Percentiles rank a stretch among this genome's conserved stretches.
These are phyloP conservation scores for Casuarina equisetifolia DNA, from an alignment of 306 rosid genomes.

Conservation along the genomic window DNA sequence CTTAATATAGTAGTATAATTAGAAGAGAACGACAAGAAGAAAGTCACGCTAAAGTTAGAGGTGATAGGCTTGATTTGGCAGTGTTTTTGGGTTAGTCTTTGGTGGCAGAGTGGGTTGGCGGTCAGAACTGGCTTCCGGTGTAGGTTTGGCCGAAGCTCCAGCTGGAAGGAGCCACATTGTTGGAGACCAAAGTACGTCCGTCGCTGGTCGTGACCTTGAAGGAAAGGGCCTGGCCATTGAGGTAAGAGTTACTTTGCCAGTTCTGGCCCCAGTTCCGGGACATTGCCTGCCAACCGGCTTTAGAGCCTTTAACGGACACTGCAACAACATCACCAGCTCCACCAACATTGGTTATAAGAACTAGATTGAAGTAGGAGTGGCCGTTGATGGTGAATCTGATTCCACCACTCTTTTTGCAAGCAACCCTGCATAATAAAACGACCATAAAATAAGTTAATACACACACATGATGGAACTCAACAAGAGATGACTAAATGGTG, in stretches of 20 bases:
- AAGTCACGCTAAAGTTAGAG: conserved; percentile 8
- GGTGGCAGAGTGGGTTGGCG: neutral
- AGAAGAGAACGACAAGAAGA: neutral
- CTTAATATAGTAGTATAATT: conserved; percentile 2
- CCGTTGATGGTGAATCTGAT: conserved; percentile 52
- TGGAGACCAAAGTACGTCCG: neutral
- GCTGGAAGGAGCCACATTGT: neutral
- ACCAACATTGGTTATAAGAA: conserved; percentile 50
- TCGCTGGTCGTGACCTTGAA: conserved; percentile 10
- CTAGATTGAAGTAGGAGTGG: conserved; percentile 52
- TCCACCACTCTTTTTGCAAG: conserved; percentile 47
- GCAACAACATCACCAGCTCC: conserved; percentile 54
- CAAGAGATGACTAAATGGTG: too few relatives aligned
- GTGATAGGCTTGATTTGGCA: neutral
- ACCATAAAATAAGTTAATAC: too few relatives aligned
- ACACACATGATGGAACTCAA: too few relatives aligned
- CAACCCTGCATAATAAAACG: conserved; percentile 30
- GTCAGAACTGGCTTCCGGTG: conserved; percentile 16
- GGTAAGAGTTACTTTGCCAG: conserved; percentile 34
- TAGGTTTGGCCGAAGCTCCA: conserved; percentile 15
- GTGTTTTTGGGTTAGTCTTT: too few relatives aligned
- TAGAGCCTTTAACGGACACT: conserved; percentile 49
- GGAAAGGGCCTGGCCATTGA: conserved; percentile 51
- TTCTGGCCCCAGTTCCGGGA: conserved; percentile 31
- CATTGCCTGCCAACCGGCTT: conserved; percentile 52